Base-by-base conservation (phyloP, 225 moss, liverwort and hornwort species). In the Sphagnum tenellum region DNA sequence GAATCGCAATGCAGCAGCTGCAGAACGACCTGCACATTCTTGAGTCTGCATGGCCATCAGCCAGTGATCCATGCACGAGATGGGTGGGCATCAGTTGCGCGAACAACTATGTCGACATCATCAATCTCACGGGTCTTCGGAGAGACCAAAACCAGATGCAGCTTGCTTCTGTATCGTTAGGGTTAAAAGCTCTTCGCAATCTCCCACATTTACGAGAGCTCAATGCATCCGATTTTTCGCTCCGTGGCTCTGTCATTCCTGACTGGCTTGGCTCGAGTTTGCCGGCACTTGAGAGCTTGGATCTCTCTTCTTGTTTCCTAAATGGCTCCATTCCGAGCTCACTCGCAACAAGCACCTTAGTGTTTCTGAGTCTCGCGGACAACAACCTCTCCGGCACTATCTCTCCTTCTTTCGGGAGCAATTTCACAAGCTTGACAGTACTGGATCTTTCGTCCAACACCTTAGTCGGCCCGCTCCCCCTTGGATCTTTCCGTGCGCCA, bases 321-420 rank as follows among this genome's bases (percentile, higher is more conserved):
- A 72, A 71, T 9, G 91, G 94, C n/a, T 51, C 54, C 10, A 82
- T 94, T 60, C 94, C 94, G 0, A 48, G 12, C 53, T 73, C 82
- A 5, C 51, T 94, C 10, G 77, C 66, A 3, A n/a, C n/a, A n/a
- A n/a, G n/a, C n/a, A 66, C 55, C 12, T 65, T 83, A 60, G 12
- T n/a, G n/a, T 62, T 45, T 48, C 78, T 82, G 10, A 49, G 63
- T 8, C 62, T 82, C 4, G 46, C 75, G 12, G 55, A 65, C 11
- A 78, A 72, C 13, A 45, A 8, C 7, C 59, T 82, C 0, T 9
- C 3, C 13, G 77, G 81, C 3, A 67, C 65, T 46, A 75, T 82
- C n/a, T n/a, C n/a, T n/a, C n/a, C n/a, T n/a, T n/a, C n/a, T n/a
- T n/a, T n/a, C n/a, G n/a, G n/a, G n/a, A n/a, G n/a, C n/a, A n/a